Evolutionary conservation across 768 basidiomycete species (phyloP).

Genomic region (Candolleomyces aberdarensis): DNA sequence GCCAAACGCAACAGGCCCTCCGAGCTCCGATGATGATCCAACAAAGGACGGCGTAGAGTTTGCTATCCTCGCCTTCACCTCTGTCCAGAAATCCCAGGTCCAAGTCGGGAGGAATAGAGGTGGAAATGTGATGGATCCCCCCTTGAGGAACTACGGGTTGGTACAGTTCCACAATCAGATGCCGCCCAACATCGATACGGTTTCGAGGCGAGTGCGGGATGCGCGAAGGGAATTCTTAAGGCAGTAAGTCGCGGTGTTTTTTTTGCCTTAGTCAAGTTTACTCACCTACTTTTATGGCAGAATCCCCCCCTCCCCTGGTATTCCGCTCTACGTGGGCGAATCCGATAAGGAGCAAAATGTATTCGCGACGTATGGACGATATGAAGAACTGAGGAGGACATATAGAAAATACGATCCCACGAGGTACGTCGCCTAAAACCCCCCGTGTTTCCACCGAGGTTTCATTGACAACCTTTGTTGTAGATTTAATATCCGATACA

Average conservation of each 20-base stretch:
- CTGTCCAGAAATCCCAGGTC: conserved; percentile 33
- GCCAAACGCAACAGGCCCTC: neutral
- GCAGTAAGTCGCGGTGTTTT: conserved; percentile 20
- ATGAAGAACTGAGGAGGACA: conserved; percentile 30
- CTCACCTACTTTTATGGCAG: conserved; percentile 16
- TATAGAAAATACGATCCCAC: conserved; percentile 44
- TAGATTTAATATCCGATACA: conserved; percentile 33
- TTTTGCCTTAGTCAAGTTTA: neutral
- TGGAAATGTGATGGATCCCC: conserved; percentile 35
- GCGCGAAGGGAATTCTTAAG: conserved; percentile 25
- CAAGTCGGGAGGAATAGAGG: conserved; percentile 28
- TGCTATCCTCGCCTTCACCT: conserved; percentile 35
- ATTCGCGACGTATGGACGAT: conserved; percentile 38
- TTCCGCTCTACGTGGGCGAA: conserved; percentile 39
- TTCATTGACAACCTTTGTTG: neutral
- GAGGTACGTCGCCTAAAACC: conserved; percentile 20
- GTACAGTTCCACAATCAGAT: conserved; percentile 31
- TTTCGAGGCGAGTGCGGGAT: conserved; percentile 20
- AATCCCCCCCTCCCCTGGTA: conserved; percentile 32
- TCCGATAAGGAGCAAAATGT: conserved; percentile 35
- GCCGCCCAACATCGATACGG: conserved; percentile 11
- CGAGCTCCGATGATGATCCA: neutral
- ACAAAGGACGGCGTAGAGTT: conserved; percentile 17
- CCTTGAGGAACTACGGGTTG: conserved; percentile 30
- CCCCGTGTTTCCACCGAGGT: neutral